Evolutionary conservation across 2,329 filamentous ascomycete genomes (phyloP).

Genomic region (Sporothrix pseudoabietina): DNA sequence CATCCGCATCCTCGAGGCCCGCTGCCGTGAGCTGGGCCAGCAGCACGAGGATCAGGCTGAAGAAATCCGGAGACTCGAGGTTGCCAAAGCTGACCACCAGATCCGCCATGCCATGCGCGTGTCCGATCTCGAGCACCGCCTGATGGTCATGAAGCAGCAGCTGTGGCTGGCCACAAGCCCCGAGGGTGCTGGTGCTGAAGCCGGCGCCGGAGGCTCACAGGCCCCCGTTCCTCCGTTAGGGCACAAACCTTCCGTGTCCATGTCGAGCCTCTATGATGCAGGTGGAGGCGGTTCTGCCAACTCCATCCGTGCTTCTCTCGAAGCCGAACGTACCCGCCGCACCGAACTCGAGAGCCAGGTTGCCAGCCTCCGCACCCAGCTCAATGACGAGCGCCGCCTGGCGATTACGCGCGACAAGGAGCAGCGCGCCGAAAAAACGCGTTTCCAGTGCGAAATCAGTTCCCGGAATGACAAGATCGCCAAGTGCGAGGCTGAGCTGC

Average conservation of each 20-base stretch:
- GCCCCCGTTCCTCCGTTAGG: background rate
- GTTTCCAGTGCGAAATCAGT: background rate
- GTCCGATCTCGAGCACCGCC: background rate
- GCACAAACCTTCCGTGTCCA: background rate
- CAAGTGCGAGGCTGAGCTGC: background rate
- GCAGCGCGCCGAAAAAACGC: background rate
- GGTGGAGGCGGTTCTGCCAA: background rate
- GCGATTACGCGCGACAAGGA: background rate
- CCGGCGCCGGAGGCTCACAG: background rate
- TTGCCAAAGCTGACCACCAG: background rate
- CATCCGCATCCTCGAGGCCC: background rate
- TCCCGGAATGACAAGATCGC: background rate
- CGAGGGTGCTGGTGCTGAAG: background rate
- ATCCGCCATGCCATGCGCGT: conserved; percentile 6
- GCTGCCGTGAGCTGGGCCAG: background rate
- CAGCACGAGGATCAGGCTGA: background rate
- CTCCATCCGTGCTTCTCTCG: background rate
- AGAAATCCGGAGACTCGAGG: background rate
- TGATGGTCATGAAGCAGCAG: conserved; percentile 10
- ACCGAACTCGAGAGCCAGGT: conserved; percentile 24
- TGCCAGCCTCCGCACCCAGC: conserved; percentile 13
- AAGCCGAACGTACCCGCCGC: conserved; percentile 14
- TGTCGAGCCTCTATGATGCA: background rate
- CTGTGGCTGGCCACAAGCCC: background rate
- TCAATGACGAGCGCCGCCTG: conserved; percentile 17